phyloP scores from a whole-genome alignment of 148 eudicot genomes.

The Cornus suecica region DNA sequence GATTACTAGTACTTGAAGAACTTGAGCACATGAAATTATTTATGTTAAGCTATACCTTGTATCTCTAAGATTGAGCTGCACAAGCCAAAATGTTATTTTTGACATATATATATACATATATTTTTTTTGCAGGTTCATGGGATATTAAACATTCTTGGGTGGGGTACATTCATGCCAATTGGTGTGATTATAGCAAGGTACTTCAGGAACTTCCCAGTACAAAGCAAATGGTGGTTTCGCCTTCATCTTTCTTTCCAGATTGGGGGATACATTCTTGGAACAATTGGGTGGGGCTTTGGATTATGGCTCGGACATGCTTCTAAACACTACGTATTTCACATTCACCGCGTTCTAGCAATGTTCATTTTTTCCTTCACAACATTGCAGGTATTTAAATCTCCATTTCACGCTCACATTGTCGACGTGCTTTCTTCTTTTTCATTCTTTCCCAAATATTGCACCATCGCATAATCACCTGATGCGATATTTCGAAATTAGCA shows the following conservation, averaged over 20 bases:
- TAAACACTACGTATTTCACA: slow-evolving; percentile 20
- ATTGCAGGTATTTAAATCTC: slow-evolving; percentile 38
- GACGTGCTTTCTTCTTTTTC: too few species aligned
- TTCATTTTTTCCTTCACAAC: slow-evolving; percentile 55
- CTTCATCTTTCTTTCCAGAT: slow-evolving; percentile 44
- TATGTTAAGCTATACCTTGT: too few species aligned
- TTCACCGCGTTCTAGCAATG: slow-evolving; percentile 45
- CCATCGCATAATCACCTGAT: too few species aligned
- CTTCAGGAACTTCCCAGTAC: slow-evolving; percentile 32
- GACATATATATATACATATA: too few species aligned
- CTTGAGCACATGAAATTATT: too few species aligned
- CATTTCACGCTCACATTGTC: too few species aligned
- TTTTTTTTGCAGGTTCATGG: slow-evolving; percentile 52
- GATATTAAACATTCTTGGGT: slow-evolving; percentile 49
- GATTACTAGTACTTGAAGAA: too few species aligned
- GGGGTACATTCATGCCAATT: slow-evolving; percentile 60
- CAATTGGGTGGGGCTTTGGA: slow-evolving; percentile 53
- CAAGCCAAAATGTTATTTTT: too few species aligned
- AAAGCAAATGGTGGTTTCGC: slow-evolving; percentile 30
- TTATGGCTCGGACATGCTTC: slow-evolving; percentile 48
- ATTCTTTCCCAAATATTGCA: too few species aligned
- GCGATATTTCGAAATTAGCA: too few species aligned
- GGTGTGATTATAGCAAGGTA: slow-evolving; percentile 63
- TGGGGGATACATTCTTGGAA: slow-evolving; percentile 47
- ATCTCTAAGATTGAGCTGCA: too few species aligned